Base-by-base conservation (phyloP, 805 yeast species). In the Tetrapisispora phaffii region DNA sequence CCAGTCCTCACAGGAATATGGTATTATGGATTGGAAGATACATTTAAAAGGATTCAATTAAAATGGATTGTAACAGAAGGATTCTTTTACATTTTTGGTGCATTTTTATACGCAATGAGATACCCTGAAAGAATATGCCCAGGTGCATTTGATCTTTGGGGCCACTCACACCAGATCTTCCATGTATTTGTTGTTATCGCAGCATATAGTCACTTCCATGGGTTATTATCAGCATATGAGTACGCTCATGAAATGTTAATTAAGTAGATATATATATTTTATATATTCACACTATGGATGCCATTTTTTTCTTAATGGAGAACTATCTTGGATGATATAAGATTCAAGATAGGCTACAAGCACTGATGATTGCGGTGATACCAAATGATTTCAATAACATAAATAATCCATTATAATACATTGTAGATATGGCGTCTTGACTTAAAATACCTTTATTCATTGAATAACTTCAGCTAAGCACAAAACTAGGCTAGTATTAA, bases 101-200 rank as follows among this genome's bases (percentile, higher is more conserved):
- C 96, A 0, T 69, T 72, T 2, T 62, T 89, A 44, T 88, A 88
- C 60, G 96, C 94, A 0, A 60, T 72, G 21, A 70, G 96, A 48
- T 61, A 84, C 29, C 97, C 97, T 0, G 97, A 88, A 58, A 69
- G 83, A 41, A 67, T 70, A 35, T 52, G 51, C 5, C 85, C 86
- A 0, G 88, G 88, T 0, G 60, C 34, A 19, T 84, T 73, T 58
- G 95, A 86, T 53, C 55, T 76, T 10, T 72, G 76, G 63, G 95
- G 95, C 1, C 83, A 84, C 52, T 82, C 94, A 7, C 96, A 87
- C 60, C 96, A 87, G 58, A 72, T 87, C 9, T 86, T 87, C 58
- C 95, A 86, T 60, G 62, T 82, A 9, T 62, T 83, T 54, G 95
- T 86, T 7, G 88, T 85, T 0, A 52, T 79, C 12, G 95, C 94